Base-by-base conservation (phyloP, 2,329 filamentous ascomycete genomes). In the Cryphonectria naterciae region DNA sequence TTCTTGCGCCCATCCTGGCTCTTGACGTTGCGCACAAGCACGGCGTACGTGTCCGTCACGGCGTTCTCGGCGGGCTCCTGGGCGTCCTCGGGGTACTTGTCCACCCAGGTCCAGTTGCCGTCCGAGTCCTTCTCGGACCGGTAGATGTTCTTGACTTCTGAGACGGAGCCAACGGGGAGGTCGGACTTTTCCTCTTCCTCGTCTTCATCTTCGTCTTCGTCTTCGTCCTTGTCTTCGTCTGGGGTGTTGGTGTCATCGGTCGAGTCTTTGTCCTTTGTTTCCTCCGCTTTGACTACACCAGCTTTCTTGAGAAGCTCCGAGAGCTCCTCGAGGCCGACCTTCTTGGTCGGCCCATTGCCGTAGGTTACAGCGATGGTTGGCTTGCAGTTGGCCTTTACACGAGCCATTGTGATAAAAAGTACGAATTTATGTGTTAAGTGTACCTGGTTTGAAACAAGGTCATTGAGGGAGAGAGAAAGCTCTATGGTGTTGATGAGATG, bases 1-100 rank as follows among this genome's bases (percentile, higher is more conserved):
- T 86, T 87, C 77, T 89, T 90, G 69, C 86, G 84, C 39, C 87
- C 86, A 76, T 91, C 86, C 63, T 83, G 84, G 74, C 85, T 85
- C 78, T 86, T 88, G 69, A 84, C 81, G 76, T 91, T 87, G 61
- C 88, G 86, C 1, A 89, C 84, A 39, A 91, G 80, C 65, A 91
- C 81, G 1, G 89, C 89, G 76, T 86, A 91, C 73, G 87, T 88
- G 49, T 85, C 85, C 1, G 88, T 91, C 74, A 89, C 84, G 25
- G 86, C 85, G 73, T 90, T 88, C 76, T 92, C 89, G 5, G 85
- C 88, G 0, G 87, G 84, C 67, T 87, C 85, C 62, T 85, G 82
- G 4, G 87, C 80, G 73, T 88, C 85, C 64, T 86, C 81, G 1
- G 88, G 88, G 39, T 84, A 82, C 70, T 86, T 84, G 68, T 86